Base-by-base conservation (phyloP, 345 rosid species). In the Salix suchowensis region DNA sequence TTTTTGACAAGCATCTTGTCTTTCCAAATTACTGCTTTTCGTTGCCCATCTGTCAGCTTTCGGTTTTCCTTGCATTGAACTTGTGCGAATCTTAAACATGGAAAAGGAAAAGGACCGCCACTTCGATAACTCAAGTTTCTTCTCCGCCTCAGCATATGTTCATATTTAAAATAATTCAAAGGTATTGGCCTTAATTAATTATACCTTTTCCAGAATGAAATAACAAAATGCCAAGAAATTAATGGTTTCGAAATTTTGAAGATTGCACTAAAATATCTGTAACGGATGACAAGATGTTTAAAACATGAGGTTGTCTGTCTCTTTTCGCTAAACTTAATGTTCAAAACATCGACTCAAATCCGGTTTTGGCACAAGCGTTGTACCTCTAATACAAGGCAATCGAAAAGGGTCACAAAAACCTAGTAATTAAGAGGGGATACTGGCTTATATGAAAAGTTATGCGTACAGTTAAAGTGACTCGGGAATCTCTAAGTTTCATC, bases 101-200 rank as follows among this genome's bases (percentile, higher is more conserved):
- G 37, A 28, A 37, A 68, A 34, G 18, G 4, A 67, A 50, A 65
- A 39, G 75, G 44, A 64, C 21, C 30, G n/a, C 32, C 65, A 42
- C 26, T 48, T 70, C 70, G 84, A 82, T 77, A 72, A 73, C 32
- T 71, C 84, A 50, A 75, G 72, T 78, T 67, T 52, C 50, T 48
- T 85, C 54, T 67, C 66, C 77, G 54, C 74, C 64, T 65, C 66
- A 8, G 67, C 36, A 28, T 39, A 46, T 73, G 62, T 26, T 55
- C 62, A n/a, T n/a, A 9, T 2, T 7, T 0, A 11, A 46, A 55
- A 55, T n/a, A 2, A n/a, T n/a, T 55, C 14, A 9, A 21, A 55
- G 14, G 62, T 55, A 55, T 8, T 55, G 62, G 62, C 26, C 11
- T 7, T 21, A 54, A 54, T 54, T 30, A 2, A 21, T 40, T 10